phyloP scores from a whole-genome alignment of 768 basidiomycete species.

The Dendrothele bispora region DNA sequence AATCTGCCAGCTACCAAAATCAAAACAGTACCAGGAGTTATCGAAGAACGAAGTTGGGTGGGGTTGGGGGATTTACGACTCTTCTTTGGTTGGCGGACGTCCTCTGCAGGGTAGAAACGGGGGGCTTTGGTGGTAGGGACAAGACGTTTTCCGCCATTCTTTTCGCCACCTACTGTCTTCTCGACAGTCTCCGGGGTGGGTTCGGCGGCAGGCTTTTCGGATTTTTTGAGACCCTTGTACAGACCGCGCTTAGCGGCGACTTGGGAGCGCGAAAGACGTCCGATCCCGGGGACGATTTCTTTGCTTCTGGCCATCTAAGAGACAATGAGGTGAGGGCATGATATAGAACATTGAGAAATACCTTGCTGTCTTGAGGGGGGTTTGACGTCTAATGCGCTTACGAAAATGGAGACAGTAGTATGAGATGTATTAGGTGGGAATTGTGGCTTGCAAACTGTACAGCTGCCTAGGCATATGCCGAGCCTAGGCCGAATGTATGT shows the following conservation, averaged over 20 bases:
- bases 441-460: neutral
- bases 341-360: neutral
- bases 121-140: conserved; percentile 85
- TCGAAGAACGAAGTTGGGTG: conserved; percentile 77
- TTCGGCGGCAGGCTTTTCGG: conserved; percentile 60
- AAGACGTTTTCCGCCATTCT: conserved; percentile 87
- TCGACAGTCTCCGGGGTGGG: conserved; percentile 66
- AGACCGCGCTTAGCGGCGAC: conserved; percentile 80
- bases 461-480: no score
- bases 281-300: conserved; percentile 80
- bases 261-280: conserved; percentile 81
- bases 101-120: conserved; percentile 94
- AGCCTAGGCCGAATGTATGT: neutral
- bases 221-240: conserved; percentile 83
- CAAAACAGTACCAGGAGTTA: conserved; percentile 92
- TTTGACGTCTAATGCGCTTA: no score
- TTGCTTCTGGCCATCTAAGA: conserved; percentile 83
- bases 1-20: conserved; percentile 98
- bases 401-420: no score
- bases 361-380: conserved; percentile 9
- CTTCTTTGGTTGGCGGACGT: conserved; percentile 88
- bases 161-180: conserved; percentile 84
- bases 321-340: conserved; percentile 12
- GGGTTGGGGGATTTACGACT: conserved; percentile 85
- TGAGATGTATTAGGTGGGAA: no score